Evolutionary conservation across 139 green algal genomes (phyloP).

Genomic region (Ulvella scutata): DNA sequence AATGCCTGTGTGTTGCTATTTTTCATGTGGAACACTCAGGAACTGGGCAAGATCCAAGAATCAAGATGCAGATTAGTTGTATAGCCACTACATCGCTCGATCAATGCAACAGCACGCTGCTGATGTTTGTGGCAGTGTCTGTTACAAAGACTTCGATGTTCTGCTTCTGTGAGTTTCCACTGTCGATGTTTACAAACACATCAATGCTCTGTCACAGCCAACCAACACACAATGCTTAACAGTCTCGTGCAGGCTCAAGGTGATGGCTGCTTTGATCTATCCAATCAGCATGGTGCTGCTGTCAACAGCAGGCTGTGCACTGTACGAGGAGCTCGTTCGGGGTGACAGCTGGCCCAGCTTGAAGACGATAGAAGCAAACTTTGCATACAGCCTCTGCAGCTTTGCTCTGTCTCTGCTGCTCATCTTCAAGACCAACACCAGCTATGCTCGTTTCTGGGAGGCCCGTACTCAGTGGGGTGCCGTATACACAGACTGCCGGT

Average conservation of each 20-base stretch:
- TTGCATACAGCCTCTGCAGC: constrained; percentile 19
- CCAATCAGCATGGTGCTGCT: background rate
- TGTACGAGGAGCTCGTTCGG: background rate
- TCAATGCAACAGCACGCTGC: no score
- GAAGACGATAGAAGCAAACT: background rate
- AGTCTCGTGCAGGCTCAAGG: background rate
- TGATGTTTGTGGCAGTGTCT: no score
- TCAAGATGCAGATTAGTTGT: no score
- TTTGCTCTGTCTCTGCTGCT: constrained; percentile 30
- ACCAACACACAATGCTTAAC: background rate
- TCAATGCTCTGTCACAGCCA: background rate
- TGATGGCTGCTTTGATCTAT: background rate
- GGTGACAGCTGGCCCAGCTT: background rate
- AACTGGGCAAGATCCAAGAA: no score
- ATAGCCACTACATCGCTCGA: no score
- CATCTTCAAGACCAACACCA: constrained; percentile 27
- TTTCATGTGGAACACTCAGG: no score
- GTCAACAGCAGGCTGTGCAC: background rate
- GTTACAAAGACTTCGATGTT: no score
- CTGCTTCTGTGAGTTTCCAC: no score
- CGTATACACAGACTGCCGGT: background rate
- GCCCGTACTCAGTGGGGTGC: background rate
- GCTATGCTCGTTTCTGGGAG: constrained; percentile 7
- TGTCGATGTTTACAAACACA: no score
- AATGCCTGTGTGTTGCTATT: no score